phyloP scores from a whole-genome alignment of 192 early-diverging fungal genomes.

The Backusella westeae region DNA sequence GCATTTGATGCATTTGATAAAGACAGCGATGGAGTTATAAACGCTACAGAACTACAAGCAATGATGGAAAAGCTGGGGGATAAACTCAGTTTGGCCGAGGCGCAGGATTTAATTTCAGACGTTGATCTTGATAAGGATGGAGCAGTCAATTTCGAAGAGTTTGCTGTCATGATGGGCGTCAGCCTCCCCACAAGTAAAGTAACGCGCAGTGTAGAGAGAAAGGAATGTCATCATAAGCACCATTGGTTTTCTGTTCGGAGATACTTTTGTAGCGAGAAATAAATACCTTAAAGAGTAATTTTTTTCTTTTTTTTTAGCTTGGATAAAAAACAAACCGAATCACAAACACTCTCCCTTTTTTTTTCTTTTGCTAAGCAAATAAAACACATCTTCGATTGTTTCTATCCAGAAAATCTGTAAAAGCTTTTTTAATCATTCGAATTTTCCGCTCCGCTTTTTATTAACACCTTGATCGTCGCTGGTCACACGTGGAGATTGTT shows the following conservation, averaged over 20 bases:
- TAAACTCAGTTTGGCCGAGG: conserved; percentile 21
- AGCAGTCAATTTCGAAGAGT: conserved; percentile 36
- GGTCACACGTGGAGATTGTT: neutral
- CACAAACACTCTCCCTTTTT: neutral
- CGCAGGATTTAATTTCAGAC: conserved; percentile 27
- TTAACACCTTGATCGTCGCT: neutral
- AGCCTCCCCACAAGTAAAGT: neutral
- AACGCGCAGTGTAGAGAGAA: neutral
- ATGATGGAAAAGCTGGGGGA: conserved; percentile 38
- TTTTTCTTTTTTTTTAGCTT: neutral
- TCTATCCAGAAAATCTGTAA: neutral
- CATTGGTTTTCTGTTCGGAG: conserved; percentile 16
- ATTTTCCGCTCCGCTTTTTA: neutral
- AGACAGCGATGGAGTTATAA: conserved; percentile 32
- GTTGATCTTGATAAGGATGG: conserved; percentile 34
- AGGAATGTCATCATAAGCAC: conserved; percentile 2
- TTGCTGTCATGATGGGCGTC: conserved; percentile 34
- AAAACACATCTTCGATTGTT: neutral
- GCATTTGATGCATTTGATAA: conserved; percentile 37
- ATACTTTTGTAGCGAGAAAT: conserved; percentile 16
- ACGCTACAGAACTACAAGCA: conserved; percentile 24
- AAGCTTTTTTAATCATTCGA: neutral
- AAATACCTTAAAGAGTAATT: neutral
- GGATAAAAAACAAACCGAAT: conserved; percentile 1
- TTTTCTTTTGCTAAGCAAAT: neutral